Evolutionary conservation across 768 basidiomycete species (phyloP).

Genomic region (Mycena filopes): DNA sequence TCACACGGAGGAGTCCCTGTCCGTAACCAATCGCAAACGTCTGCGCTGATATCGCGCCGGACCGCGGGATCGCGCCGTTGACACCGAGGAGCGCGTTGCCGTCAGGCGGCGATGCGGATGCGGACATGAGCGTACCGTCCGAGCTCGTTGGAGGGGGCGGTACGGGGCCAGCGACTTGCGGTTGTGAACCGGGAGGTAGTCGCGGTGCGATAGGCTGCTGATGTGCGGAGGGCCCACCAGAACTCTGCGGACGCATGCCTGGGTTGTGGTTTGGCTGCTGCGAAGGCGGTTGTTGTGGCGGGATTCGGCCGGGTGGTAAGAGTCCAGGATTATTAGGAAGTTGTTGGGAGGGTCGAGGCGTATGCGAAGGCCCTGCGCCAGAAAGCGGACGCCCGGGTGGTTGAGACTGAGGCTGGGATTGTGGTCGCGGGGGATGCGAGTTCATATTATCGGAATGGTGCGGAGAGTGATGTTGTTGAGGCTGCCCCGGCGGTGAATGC

Average conservation of each 20-base stretch:
- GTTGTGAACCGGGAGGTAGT: constrained; percentile 19
- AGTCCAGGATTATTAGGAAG: constrained; percentile 42
- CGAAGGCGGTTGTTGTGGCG: constrained; percentile 38
- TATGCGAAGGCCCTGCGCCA: constrained; percentile 57
- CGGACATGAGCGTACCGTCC: constrained; percentile 30
- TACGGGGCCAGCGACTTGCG: neutral
- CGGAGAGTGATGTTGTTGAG: constrained; percentile 62
- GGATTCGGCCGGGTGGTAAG: constrained; percentile 34
- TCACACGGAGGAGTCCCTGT: constrained; percentile 70
- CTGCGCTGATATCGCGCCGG: constrained; percentile 14
- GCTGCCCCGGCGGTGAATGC: constrained; percentile 48
- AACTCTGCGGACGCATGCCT: constrained; percentile 29
- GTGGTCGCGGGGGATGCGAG: constrained; percentile 62
- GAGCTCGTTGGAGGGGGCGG: constrained; percentile 25
- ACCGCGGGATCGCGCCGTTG: constrained; percentile 15
- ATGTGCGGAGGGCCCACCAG: constrained; percentile 30
- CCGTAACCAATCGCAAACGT: constrained; percentile 59
- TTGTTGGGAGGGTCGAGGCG: constrained; percentile 56
- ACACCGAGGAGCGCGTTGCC: constrained; percentile 7
- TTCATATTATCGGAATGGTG: constrained; percentile 57
- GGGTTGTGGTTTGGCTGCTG: constrained; percentile 15
- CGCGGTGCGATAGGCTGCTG: constrained; percentile 36
- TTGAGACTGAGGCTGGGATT: constrained; percentile 65
- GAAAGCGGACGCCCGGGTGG: constrained; percentile 62
- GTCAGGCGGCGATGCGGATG: constrained; percentile 31